Base-by-base conservation (phyloP, 441 rosid species). In the Capsella rubella region DNA sequence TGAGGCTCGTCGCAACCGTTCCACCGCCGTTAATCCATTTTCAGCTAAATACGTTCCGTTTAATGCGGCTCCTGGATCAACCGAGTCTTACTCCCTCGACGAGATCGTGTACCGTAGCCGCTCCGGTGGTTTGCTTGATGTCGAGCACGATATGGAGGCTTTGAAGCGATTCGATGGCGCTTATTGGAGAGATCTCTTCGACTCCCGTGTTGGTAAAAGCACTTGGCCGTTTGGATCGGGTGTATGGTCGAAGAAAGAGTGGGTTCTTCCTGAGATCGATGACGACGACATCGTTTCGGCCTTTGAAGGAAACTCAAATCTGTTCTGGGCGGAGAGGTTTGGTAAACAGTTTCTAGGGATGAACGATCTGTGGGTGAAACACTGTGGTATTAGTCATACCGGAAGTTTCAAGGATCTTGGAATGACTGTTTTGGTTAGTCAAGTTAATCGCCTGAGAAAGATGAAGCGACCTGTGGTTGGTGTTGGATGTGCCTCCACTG, bases 321-420 rank as follows among this genome's bases (percentile, higher is more conserved):
- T 89, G 64, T 87, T 87, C 67, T 87, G 91, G 94, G 91, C 94
- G 0, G 94, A 89, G 86, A 83, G 86, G 16, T 89, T 79, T 42
- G 91, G 94, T 27, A 85, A 87, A 65, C 68, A 78, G 76, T 86
- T 83, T 46, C 42, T 85, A 13, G 88, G 85, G 9, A 87, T 89
- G 93, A 84, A 83, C 53, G 91, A 89, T 78, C 72, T 89, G 58
- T 89, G 93, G 93, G 93, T 89, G 12, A 89, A 89, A 72, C 93
- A 89, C 64, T 89, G 93, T 25, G 93, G 93, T 46, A 89, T 87
- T 61, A 84, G 88, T 72, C 93, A 89, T 62, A 85, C 93, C 0
- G 91, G 91, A 2, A 89, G 93, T 78, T 89, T 89, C 69, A 89
- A 89, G 77, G 93, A 89, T 76, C 79, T 89, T 49, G 91, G 91